phyloP scores from a whole-genome alignment of 768 basidiomycete genomes.

The Kwoniella dendrophila region DNA sequence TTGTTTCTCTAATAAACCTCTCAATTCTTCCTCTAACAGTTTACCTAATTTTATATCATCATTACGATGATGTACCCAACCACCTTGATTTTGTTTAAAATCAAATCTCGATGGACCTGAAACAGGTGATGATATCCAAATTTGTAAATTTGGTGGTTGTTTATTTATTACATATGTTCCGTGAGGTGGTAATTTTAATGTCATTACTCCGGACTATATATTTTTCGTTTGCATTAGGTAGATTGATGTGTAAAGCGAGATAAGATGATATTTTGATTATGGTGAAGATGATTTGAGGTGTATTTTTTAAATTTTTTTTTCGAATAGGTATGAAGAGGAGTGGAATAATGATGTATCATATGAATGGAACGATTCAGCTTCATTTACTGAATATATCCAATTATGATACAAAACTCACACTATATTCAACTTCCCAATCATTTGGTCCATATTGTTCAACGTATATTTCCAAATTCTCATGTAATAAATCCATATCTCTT shows the following conservation, averaged over 20 bases:
- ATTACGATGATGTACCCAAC: slow-evolving; percentile 49
- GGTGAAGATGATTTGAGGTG: not conserved
- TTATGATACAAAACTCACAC: slow-evolving; percentile 34
- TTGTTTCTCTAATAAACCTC: slow-evolving; percentile 30
- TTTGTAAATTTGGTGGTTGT: slow-evolving; percentile 56
- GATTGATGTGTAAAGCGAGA: not conserved
- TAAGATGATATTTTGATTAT: not conserved
- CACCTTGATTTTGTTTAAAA: slow-evolving; percentile 23
- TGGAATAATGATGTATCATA: too few species aligned
- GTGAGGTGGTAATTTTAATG: slow-evolving; percentile 47
- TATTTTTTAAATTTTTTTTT: too few species aligned
- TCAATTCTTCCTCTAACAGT: slow-evolving; percentile 47
- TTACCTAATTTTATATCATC: slow-evolving; percentile 34
- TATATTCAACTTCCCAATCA: slow-evolving; percentile 55
- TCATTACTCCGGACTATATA: slow-evolving; percentile 54
- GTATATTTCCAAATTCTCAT: slow-evolving; percentile 47
- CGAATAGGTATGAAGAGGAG: too few species aligned
- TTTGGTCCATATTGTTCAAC: slow-evolving; percentile 45
- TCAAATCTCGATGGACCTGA: slow-evolving; percentile 53
- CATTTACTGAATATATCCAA: not conserved
- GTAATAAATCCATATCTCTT: slow-evolving; percentile 50
- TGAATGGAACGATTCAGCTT: too few species aligned
- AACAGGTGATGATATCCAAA: slow-evolving; percentile 53
- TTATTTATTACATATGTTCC: slow-evolving; percentile 57
- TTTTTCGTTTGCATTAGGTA: not conserved